Percentiles rank a stretch among this genome's conserved stretches.
Evolutionary conservation across 2,329 filamentous ascomycete species (phyloP).

Genomic region (Cladobotryum mycophilum): DNA sequence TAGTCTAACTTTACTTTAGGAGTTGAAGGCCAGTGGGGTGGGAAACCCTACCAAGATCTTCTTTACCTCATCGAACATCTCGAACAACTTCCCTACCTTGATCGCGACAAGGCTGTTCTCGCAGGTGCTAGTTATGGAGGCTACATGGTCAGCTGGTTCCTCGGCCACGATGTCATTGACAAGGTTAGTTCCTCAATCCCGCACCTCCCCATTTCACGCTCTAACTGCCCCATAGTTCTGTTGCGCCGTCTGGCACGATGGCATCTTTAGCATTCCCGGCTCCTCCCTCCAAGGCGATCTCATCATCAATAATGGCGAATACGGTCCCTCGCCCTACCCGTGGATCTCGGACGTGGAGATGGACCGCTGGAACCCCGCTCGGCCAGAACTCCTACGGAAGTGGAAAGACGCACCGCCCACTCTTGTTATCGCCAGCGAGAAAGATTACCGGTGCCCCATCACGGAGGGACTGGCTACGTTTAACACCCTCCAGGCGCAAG

Average conservation of each 20-base stretch:
- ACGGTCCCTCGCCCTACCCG: constrained; percentile 37
- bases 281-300: constrained; percentile 22
- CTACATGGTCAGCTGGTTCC: constrained; percentile 55
- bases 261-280: constrained; percentile 31
- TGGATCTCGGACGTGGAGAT: constrained; percentile 41
- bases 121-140: constrained; percentile 52
- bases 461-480: constrained; percentile 60
- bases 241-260: constrained; percentile 42
- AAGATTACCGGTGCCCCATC: constrained; percentile 53
- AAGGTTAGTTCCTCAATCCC: constrained; percentile 23
- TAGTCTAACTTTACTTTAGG: constrained; percentile 25
- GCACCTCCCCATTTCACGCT: not conserved
- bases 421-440: constrained; percentile 64
- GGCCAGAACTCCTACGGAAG: constrained; percentile 40
- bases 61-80: constrained; percentile 48
- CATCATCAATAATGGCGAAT: constrained; percentile 23
- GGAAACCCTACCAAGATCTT: constrained; percentile 49
- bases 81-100: constrained; percentile 45
- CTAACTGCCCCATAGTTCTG: constrained; percentile 14
- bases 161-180: constrained; percentile 46
- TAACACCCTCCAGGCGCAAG: constrained; percentile 62
- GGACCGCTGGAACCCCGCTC: constrained; percentile 45
- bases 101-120: constrained; percentile 45
- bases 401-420: constrained; percentile 60
- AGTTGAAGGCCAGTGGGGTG: constrained; percentile 47